Evolutionary conservation across 2,329 filamentous ascomycete species (phyloP), one percentile per base, ranked within the genome.

Genomic region (Waltergamsia citrina): DNA sequence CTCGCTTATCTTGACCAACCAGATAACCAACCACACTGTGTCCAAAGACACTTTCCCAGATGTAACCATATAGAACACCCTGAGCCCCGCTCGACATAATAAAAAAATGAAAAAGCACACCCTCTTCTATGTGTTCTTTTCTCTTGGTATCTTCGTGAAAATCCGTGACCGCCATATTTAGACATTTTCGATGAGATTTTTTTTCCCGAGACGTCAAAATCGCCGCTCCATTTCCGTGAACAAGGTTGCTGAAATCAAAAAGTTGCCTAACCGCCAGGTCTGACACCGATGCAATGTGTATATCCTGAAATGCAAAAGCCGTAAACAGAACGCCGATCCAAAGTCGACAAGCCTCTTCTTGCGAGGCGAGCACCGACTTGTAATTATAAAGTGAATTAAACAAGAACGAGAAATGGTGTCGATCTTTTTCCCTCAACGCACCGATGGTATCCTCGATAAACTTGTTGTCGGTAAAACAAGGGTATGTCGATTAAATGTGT

Each of bases 111-210:
- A 47, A 56, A 50, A 47, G 41, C 43, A 44, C 45, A 51, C 50
- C 38, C 37, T n/a, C n/a, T 40, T 67, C 67, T 71, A 71, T 69
- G 67, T 65, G 45, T 42, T 58, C 60, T 67, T 64, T 64, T 60
- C 49, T 52, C 51, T 53, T 58, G 54, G 56, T 57, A 53, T 25
- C 22, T 32, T 51, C 34, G 26, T 30, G 28, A 32, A n/a, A n/a
- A 31, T 26, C 36, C 36, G 20, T 38, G 33, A 35, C 17, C 31
- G 18, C 26, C 29, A 22, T 30, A 17, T 30, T 28, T 19, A 32
- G 11, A 20, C 21, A 26, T 33, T 30, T 29, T 26, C 32, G 35
- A 12, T 37, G 18, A 21, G n/a, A n/a, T n/a, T n/a, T n/a, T n/a
- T 38, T 38, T 34, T 33, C 19, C 18, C 36, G 26, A 25, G 27